Evolutionary conservation across 306 rosid species (phyloP), one percentile per base, ranked within the genome.

Genomic region (Quercus ilex): DNA sequence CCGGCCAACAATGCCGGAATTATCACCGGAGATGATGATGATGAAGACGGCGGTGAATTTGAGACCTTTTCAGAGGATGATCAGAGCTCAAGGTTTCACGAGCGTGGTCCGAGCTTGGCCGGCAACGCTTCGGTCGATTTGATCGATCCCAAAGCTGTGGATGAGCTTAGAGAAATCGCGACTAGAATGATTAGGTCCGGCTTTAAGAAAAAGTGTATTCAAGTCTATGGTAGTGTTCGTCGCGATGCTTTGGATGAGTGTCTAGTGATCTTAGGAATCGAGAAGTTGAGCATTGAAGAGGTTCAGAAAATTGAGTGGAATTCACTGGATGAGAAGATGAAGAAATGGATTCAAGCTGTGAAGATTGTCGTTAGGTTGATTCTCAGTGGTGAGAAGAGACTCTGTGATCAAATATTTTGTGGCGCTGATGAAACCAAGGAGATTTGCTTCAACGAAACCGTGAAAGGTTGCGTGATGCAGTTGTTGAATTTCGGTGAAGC

Each of bases 401-500:
- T 91, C 0, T 91, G 93, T 60, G 96, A 93, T 76, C 83, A 86
- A 79, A 82, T 95, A 53, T 93, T 93, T 28, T 84, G 80, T 56
- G 93, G 89, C 1, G 78, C 84, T 5, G 87, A 87, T 9, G 93
- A 91, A 56, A 77, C 85, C 58, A 87, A 81, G 73, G 97, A 91
- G 67, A 56, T 82, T 41, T 91, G 97, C 81, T 93, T 93, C 86
- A 91, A 90, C 71, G 92, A 95, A 80, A 91, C 91, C 5, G 92
- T 95, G 2, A 95, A 93, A 81, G 97, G 92, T 19, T 95, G 97
- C 78, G 80, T 91, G 68, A 85, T 89, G 98, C 97, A 85, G 93
- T 78, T 95, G 81, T 71, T 95, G 87, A 93, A 89, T 83, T 95
- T 95, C 0, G 99, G 94, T 3, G 91, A 93, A 84, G 99, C 99